These are phyloP conservation scores for Pyrus pyrifolia DNA, from an alignment of 306 rosid genomes.

Conservation along the genomic window DNA sequence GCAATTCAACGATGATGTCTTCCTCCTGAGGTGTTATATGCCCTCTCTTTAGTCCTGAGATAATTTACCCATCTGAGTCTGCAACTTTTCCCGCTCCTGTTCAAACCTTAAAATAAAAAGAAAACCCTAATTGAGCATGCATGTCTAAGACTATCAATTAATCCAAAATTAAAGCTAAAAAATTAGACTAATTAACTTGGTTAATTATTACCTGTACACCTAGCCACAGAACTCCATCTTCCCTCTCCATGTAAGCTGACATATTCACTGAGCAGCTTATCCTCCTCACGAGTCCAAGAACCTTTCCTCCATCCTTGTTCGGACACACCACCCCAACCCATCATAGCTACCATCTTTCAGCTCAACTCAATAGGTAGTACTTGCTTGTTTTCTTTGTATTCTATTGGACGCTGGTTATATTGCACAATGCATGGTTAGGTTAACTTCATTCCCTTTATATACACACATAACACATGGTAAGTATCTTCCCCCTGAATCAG, in stretches of 20 bases:
- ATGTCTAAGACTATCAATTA: not conserved
- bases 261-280: conserved; percentile 45
- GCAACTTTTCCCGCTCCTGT: conserved; percentile 72
- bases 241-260: conserved; percentile 51
- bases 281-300: conserved; percentile 76
- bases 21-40: conserved; percentile 56
- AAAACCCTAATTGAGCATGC: not conserved
- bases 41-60: conserved; percentile 67
- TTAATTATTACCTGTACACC: conserved; percentile 33
- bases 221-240: conserved; percentile 54
- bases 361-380: not conserved
- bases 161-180: no score
- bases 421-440: not conserved
- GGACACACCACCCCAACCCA: conserved; percentile 11
- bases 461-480: not conserved
- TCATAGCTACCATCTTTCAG: conserved; percentile 14
- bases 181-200: not conserved
- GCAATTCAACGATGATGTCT: conserved; percentile 57
- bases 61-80: conserved; percentile 82
- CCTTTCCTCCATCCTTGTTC: conserved; percentile 62
- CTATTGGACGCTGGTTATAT: not conserved
- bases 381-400: not conserved
- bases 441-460: not conserved
- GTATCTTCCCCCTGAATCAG: not conserved
- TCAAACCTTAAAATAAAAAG: conserved; percentile 36